These are phyloP conservation scores for Neurospora sp. DNA, from an alignment of 495 filamentous ascomycete species.

Conservation along the genomic window DNA sequence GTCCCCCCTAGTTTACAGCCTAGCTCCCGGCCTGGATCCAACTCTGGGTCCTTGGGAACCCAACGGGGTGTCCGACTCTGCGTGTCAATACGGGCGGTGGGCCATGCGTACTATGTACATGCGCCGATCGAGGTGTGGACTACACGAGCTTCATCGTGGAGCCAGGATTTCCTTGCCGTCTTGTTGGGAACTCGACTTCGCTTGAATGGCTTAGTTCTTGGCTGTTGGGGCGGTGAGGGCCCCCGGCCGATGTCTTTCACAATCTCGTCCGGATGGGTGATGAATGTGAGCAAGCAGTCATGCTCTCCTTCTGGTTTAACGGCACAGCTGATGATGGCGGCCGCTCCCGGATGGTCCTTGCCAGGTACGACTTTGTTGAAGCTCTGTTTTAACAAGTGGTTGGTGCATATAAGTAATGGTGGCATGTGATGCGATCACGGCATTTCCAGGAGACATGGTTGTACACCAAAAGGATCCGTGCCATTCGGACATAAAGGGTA, in stretches of 20 bases:
- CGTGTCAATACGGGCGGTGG: background rate
- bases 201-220: background rate
- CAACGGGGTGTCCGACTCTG: background rate
- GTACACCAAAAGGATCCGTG: background rate
- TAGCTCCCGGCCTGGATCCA: background rate
- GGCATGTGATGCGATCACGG: background rate
- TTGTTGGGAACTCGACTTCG: background rate
- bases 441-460: background rate
- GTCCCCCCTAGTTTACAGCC: background rate
- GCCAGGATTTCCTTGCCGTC: background rate
- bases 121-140: background rate
- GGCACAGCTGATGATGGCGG: background rate
- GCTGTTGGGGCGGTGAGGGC: background rate
- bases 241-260: background rate
- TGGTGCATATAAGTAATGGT: background rate
- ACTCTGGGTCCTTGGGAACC: background rate
- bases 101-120: background rate
- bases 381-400: background rate
- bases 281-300: background rate
- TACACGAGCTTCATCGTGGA: background rate
- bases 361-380: background rate
- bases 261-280: background rate
- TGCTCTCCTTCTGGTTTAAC: background rate
- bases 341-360: background rate
- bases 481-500: background rate